Percentiles rank a stretch among this genome's conserved stretches.
These are phyloP conservation scores for Botrytis porri DNA, from an alignment of 2,329 filamentous ascomycete species.

Conservation along the genomic window DNA sequence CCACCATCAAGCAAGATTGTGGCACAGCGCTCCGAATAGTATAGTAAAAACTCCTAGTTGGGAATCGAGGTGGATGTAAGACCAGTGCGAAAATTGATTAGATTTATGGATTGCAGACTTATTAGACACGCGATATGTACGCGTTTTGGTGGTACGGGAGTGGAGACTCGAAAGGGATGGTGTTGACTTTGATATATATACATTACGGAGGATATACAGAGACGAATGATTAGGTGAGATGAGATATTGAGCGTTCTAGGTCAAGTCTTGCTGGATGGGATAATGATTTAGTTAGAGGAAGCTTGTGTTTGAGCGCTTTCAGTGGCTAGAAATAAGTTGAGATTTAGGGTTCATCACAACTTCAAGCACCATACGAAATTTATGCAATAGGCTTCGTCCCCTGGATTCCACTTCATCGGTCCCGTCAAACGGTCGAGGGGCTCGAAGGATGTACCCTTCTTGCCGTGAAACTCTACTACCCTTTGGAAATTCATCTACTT, in stretches of 20 bases:
- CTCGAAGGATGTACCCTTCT: not conserved
- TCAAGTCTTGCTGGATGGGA: not conserved
- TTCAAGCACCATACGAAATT: not conserved
- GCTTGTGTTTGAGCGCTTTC: not conserved
- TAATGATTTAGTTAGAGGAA: not conserved
- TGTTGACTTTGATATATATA: not conserved
- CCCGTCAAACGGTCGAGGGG: not conserved
- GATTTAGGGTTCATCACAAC: not conserved
- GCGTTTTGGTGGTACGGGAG: not conserved
- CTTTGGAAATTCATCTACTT: not conserved
- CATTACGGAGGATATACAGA: no score
- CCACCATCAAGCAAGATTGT: not conserved
- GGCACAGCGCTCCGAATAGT: not conserved
- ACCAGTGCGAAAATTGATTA: not conserved
- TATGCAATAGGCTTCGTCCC: not conserved
- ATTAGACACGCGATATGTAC: not conserved
- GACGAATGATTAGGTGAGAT: not conserved
- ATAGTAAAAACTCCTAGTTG: not conserved
- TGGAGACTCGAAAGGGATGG: not conserved
- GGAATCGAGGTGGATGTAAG: not conserved
- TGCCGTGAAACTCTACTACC: not conserved
- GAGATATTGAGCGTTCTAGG: not conserved
- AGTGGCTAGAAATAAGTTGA: not conserved
- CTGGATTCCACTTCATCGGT: not conserved
- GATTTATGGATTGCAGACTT: not conserved